Percentiles rank a stretch among this genome's conserved stretches.
phyloP scores from a whole-genome alignment of 2,329 filamentous ascomycete species.

The Fusarium papillatum region DNA sequence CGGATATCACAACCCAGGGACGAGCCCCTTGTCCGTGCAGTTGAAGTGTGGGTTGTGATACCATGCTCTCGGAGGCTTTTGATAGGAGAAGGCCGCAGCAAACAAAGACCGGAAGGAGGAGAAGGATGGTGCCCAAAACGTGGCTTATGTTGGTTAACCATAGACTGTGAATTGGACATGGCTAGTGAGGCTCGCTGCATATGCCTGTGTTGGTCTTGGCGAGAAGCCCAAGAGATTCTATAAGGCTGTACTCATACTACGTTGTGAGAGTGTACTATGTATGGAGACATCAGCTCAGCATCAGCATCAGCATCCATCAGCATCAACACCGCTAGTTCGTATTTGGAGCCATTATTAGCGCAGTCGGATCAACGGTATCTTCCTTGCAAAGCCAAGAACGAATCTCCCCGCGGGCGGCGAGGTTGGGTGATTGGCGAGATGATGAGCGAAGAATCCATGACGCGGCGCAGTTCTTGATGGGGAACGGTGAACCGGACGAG shows the following conservation, averaged over 20 bases:
- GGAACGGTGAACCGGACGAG: conserved; percentile 14
- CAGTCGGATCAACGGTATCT: conserved; percentile 10
- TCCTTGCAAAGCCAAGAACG: conserved; percentile 16
- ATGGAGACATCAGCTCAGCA: not conserved
- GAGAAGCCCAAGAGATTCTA: not conserved
- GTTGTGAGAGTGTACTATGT: not conserved
- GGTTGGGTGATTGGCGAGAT: conserved; percentile 26
- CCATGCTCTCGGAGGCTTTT: conserved; percentile 22
- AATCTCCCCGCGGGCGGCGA: conserved; percentile 9
- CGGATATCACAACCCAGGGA: conserved; percentile 31
- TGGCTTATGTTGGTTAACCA: not conserved
- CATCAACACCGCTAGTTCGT: conserved; percentile 1
- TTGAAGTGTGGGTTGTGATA: conserved; percentile 28
- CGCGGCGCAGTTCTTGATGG: conserved; percentile 17
- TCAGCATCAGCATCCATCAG: not conserved
- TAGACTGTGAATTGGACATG: not conserved
- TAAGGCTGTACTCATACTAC: not conserved
- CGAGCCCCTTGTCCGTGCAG: conserved; percentile 23
- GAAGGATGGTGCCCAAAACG: not conserved
- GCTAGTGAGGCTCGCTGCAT: not conserved
- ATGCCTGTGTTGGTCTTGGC: not conserved
- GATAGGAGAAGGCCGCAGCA: not conserved
- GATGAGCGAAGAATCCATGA: conserved; percentile 23
- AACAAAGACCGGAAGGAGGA: not conserved
- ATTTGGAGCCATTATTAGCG: conserved; percentile 3